Evolutionary conservation across 2,329 filamentous ascomycete species (phyloP).

Genomic region (Hawksworthiomyces lignivorus): DNA sequence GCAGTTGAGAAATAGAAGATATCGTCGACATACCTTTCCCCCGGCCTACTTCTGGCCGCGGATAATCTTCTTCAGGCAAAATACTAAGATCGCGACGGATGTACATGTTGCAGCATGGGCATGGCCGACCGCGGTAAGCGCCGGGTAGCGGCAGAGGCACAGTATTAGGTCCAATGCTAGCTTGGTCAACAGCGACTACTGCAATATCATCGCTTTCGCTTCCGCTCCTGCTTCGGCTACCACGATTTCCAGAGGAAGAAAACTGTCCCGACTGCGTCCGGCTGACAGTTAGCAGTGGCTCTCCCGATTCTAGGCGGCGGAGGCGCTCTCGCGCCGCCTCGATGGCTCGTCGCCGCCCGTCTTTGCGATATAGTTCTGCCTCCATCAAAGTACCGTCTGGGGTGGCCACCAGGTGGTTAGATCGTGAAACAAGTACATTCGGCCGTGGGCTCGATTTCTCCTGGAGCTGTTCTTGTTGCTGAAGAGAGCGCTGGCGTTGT

Average conservation of each 20-base stretch:
- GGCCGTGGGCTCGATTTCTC: background rate
- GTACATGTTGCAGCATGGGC: conserved; percentile 7
- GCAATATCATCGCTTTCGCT: background rate
- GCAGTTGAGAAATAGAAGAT: too few relatives aligned
- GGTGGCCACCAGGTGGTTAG: background rate
- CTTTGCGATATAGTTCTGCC: background rate
- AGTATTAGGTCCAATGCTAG: background rate
- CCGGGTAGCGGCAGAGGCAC: background rate
- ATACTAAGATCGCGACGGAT: background rate
- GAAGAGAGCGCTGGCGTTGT: background rate
- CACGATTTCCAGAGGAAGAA: too few relatives aligned
- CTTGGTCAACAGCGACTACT: background rate
- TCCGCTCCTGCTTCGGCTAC: background rate
- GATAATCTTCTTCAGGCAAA: conserved; percentile 3
- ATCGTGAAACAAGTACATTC: background rate
- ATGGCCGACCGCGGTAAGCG: background rate
- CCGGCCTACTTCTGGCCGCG: background rate
- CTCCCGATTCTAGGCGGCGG: background rate
- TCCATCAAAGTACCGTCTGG: conserved; percentile 1
- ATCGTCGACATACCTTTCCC: background rate
- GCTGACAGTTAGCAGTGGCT: background rate
- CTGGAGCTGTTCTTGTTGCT: background rate
- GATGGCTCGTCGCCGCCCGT: background rate
- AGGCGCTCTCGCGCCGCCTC: background rate
- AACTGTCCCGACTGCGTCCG: too few relatives aligned